Base-by-base conservation (phyloP, 805 yeast genomes). In the Wickerhamomyces mucosus region DNA sequence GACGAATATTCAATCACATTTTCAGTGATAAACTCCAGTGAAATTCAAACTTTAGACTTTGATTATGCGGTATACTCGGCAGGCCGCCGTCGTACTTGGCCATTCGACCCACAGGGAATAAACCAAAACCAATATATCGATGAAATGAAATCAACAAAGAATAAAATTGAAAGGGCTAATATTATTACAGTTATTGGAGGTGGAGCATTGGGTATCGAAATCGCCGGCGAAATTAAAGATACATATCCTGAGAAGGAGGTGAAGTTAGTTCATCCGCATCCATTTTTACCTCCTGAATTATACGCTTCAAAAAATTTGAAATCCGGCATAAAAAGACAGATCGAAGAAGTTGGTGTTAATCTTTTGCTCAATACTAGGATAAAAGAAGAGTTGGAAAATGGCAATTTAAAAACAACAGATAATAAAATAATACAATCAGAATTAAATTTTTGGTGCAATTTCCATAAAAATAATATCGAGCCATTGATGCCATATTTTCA, bases 81-180 rank as follows among this genome's bases (percentile, higher is more conserved):
- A 3, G 77, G 77, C 2, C 53, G 76, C 45, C 55, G 68, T 32
- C 51, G 77, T 37, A 51, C 54, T 26, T 69, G 74, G 73, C 78
- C 77, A 11, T 61, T 67, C 22, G 69, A 70, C 21, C 77, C 76
- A 3, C 43, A 53, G n/a, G 72, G 65, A 1, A 42, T 40, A 28
- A 61, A 63, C 10, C 51, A 45, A 31, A 54, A 55, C 13, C 46
- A 45, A 7, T 69, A 55, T 40, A 34, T 61, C 18, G 35, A 47
- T 14, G 77, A 72, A 40, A 69, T 71, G 72, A 30, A 36, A 4
- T 40, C 45, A 15, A 54, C 59, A 23, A 41, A 43, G 18, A 40
- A 42, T 1, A 45, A 49, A n/a, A 56, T 71, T 29, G 48, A 45
- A 12, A 27, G 35, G 4, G 57, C 65, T 12, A 46, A 62, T 8